A percentile compares a stretch with the other conserved stretches of the same genome.
phyloP scores from a whole-genome alignment of 2,329 filamentous ascomycete genomes.

The Zymoseptoria tritici region DNA sequence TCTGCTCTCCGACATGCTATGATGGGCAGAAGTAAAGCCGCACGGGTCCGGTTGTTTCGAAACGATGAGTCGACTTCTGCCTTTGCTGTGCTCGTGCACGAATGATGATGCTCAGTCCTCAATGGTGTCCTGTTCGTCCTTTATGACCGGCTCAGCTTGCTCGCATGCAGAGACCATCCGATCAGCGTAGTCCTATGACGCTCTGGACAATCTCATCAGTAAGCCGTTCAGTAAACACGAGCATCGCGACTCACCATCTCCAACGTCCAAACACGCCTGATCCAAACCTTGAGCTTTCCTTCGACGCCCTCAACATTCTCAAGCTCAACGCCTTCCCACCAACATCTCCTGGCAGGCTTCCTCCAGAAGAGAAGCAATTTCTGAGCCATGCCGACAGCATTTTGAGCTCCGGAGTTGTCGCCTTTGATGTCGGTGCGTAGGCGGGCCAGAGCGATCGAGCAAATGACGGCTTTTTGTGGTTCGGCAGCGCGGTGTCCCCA shows the following conservation, averaged over 20 bases:
- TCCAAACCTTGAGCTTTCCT: slow-evolving; percentile 94
- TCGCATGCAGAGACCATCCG: not conserved
- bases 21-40: not conserved
- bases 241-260: slow-evolving; percentile 62
- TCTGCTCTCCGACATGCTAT: not conserved
- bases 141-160: not conserved
- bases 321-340: slow-evolving; percentile 97
- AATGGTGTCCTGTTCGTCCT: not conserved
- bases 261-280: slow-evolving; percentile 92
- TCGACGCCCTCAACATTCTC: slow-evolving; percentile 83
- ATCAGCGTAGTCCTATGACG: slow-evolving; percentile 26
- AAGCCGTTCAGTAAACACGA: not conserved
- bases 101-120: not conserved
- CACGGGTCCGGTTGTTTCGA: not conserved
- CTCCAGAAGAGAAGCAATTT: slow-evolving; percentile 97
- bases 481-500: slow-evolving; percentile 98
- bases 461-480: slow-evolving; percentile 97
- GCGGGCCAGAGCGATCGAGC: slow-evolving; percentile 86
- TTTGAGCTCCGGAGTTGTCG: slow-evolving; percentile 64
- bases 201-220: slow-evolving; percentile 15
- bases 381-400: slow-evolving; percentile 93
- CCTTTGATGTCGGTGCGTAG: slow-evolving; percentile 70
- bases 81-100: not conserved
- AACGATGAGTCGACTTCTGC: not conserved
- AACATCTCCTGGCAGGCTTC: slow-evolving; percentile 91